Evolutionary conservation across 345 rosid genomes (phyloP).

Genomic region (Populus euphratica): DNA sequence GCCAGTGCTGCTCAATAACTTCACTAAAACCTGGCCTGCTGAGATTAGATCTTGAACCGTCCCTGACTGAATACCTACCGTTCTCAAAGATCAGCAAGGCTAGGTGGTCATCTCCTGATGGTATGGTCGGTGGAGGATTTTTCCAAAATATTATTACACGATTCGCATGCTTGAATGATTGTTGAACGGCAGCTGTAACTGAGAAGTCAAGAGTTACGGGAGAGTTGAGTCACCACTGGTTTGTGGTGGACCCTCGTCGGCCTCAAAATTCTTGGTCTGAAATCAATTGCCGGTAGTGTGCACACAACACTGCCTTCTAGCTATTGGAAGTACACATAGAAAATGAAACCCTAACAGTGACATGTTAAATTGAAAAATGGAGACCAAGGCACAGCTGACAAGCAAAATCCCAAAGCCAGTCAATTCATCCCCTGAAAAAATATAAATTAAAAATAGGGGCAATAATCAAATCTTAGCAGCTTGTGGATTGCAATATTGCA

Average conservation of each 20-base stretch:
- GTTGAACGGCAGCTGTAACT: neutral
- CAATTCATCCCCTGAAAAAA: too few species aligned
- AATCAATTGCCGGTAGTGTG: neutral
- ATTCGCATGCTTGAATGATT: neutral
- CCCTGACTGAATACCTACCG: neutral
- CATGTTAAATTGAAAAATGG: neutral
- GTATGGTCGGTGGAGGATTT: neutral
- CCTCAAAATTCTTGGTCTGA: neutral
- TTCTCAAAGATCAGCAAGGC: neutral
- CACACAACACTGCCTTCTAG: neutral
- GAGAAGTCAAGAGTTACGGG: neutral
- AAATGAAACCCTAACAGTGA: neutral
- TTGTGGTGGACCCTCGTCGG: neutral
- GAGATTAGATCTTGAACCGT: too few species aligned
- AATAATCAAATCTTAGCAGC: neutral
- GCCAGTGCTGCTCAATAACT: too few species aligned
- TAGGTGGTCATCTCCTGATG: neutral
- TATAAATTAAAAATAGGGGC: too few species aligned
- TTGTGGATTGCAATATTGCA: neutral
- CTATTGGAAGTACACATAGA: neutral
- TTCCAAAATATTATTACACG: neutral
- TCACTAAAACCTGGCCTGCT: too few species aligned
- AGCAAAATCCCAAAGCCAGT: neutral
- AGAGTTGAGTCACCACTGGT: neutral
- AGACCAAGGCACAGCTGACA: neutral